Evolutionary conservation across 257 asterid species (phyloP).

Genomic region (Nicotiana noctiflora): DNA sequence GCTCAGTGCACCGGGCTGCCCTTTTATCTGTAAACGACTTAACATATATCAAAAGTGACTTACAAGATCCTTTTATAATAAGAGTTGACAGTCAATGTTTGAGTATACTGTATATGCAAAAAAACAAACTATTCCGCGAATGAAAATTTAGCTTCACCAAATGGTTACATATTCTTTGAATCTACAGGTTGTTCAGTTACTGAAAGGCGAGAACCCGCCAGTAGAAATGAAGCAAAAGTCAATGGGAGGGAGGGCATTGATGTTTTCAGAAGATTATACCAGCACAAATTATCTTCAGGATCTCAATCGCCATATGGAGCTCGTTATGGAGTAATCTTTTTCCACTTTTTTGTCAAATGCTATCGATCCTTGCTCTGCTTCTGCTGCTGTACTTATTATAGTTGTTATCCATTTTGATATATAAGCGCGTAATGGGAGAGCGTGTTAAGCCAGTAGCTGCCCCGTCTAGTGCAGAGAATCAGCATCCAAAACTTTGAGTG

Average conservation of each 20-base stretch:
- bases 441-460: neutral
- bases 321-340: constrained; percentile 60
- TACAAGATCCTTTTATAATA: neutral
- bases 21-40: neutral
- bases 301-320: constrained; percentile 81
- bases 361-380: neutral
- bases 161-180: neutral
- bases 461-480: neutral
- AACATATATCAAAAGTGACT: neutral
- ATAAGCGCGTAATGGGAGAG: neutral
- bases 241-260: constrained; percentile 50
- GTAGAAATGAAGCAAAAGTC: constrained; percentile 54
- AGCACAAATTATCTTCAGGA: constrained; percentile 63
- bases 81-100: neutral
- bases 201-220: constrained; percentile 61
- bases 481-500: neutral
- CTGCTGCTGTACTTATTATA: neutral
- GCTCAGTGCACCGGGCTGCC: too few species aligned
- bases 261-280: constrained; percentile 66
- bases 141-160: neutral
- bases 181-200: constrained; percentile 54
- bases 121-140: neutral
- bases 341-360: neutral
- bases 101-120: neutral
- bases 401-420: neutral